Evolutionary conservation across 495 filamentous ascomycete species (phyloP), one percentile per base, ranked within the genome.

Genomic region (Darksidea phi): DNA sequence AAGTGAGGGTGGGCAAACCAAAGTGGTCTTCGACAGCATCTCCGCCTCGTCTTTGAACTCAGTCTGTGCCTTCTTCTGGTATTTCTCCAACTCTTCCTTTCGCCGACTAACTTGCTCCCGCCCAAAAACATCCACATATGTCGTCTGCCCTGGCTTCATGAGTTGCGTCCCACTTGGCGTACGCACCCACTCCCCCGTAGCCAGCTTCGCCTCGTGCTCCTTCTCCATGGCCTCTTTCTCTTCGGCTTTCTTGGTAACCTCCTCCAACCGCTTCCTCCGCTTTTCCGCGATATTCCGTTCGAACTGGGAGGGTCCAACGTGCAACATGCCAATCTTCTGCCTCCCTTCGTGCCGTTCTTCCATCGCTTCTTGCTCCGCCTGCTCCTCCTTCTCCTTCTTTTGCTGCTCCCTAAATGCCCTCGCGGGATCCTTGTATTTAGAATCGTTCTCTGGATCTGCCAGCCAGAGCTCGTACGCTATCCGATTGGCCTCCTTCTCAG

Each of bases 401-500:
- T 57, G 51, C 54, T 63, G 54, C 38, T 59, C 49, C 15, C 32
- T 46, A 8, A 25, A 64, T 8, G 48, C 55, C 12, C 55, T 23
- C 20, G 48, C 61, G 11, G 61, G 61, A 41, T 64, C 61, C n/a
- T 64, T 55, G 54, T 67, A 57, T 67, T 59, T 85, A 79, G 48
- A 86, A 66, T 25, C 61, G 76, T 46, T 70, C 67, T 7, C 81
- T 77, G 58, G 69, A 65, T 71, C 66, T 59, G 49, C 49, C 28
- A 66, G 23, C 63, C 63, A 66, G 25, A 66, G 45, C 50, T 66
- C 57, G 20, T 66, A 66, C 37, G 63, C 41, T 3, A 66, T 66
- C 32, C 63, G 56, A 38, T 66, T 66, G 25, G 32, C 76, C 67
- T 86, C 84, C 41, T 73, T 75, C 61, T 89, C 87, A 32, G 88